Evolutionary conservation across 805 yeast species (phyloP).

Genomic region (Wickerhamomyces kurtzmanii): DNA sequence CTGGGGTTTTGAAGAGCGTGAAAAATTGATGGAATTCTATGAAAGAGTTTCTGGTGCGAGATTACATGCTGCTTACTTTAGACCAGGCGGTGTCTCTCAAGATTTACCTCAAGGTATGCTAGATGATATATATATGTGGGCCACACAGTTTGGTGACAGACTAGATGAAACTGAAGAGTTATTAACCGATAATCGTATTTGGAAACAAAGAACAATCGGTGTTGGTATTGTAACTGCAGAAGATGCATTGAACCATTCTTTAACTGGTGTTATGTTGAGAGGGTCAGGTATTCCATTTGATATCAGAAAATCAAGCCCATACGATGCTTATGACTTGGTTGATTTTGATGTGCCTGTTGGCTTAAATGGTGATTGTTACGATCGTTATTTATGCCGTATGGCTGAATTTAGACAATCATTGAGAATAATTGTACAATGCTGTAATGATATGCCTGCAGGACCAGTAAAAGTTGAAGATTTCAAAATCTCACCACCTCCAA

Average conservation of each 20-base stretch:
- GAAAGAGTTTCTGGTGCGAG: conserved; percentile 89
- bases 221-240: conserved; percentile 79
- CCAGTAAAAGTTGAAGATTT: conserved; percentile 87
- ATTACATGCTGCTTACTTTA: conserved; percentile 77
- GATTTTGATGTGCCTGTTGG: conserved; percentile 88
- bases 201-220: conserved; percentile 80
- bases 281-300: conserved; percentile 88
- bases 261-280: conserved; percentile 84
- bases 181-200: conserved; percentile 82
- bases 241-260: conserved; percentile 73
- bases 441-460: conserved; percentile 87
- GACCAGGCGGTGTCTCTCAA: conserved; percentile 91
- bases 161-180: conserved; percentile 85
- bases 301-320: conserved; percentile 78
- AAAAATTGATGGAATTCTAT: conserved; percentile 85
- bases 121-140: conserved; percentile 94
- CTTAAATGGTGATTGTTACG: conserved; percentile 82
- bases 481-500: conserved; percentile 77
- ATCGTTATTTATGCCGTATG: conserved; percentile 83
- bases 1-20: conserved; percentile 94
- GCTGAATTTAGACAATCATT: conserved; percentile 87
- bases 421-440: conserved; percentile 83
- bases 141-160: conserved; percentile 90
- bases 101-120: conserved; percentile 79
- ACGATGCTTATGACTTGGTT: conserved; percentile 80